phyloP scores from a whole-genome alignment of 768 basidiomycete species.

The Hericium erinaceus region DNA sequence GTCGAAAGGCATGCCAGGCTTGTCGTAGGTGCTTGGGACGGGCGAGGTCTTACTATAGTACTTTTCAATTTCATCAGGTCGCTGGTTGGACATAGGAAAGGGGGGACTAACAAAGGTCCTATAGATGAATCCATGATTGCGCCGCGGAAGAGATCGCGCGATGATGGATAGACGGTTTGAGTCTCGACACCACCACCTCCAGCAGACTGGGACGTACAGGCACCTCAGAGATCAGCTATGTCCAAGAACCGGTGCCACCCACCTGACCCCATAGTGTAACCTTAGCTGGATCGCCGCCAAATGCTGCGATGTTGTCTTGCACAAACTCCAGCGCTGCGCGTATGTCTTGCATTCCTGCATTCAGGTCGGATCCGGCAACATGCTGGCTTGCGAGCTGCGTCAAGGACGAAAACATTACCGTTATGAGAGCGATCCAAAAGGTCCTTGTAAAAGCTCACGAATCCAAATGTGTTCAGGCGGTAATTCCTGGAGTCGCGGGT shows the following conservation, averaged over 20 bases:
- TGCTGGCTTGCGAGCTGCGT: constrained; percentile 34
- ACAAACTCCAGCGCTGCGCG: constrained; percentile 46
- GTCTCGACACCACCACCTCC: constrained; percentile 39
- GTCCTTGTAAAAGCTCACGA: constrained; percentile 20
- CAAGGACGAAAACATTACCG: neutral
- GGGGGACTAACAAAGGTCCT: constrained; percentile 38
- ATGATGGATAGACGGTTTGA: constrained; percentile 30
- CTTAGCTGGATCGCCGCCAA: constrained; percentile 34
- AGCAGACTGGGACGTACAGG: constrained; percentile 27
- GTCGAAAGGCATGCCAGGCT: constrained; percentile 40
- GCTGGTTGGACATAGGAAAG: neutral
- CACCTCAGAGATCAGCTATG: too few relatives aligned
- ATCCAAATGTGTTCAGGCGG: constrained; percentile 47
- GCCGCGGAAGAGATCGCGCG: constrained; percentile 34
- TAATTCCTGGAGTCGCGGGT: constrained; percentile 18
- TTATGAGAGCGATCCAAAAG: neutral
- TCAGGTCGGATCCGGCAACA: constrained; percentile 33
- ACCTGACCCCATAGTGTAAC: constrained; percentile 48
- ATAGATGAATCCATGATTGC: constrained; percentile 41
- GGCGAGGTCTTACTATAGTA: constrained; percentile 41
- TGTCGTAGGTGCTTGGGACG: constrained; percentile 38
- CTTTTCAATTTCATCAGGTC: too few relatives aligned
- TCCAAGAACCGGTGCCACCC: neutral
- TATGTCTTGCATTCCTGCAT: constrained; percentile 37
- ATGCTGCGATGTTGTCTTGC: constrained; percentile 51